Evolutionary conservation across 1,284 basidiomycete genomes (phyloP), one percentile per base, ranked within the genome.

Genomic region (Nidula niveotomentosa): DNA sequence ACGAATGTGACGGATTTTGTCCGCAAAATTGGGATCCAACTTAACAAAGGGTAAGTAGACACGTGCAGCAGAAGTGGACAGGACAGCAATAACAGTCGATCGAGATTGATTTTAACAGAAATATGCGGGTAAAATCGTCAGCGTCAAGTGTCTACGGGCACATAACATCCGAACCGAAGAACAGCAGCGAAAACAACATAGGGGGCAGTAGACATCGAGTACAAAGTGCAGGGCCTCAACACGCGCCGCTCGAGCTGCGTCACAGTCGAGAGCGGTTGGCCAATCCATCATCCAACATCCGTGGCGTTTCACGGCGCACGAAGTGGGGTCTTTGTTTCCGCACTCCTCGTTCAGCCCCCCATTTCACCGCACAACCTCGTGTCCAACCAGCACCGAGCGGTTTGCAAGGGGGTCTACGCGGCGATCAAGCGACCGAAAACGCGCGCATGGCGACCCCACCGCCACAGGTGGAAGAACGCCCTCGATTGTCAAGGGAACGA

Each of bases 321-420:
- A 60, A 60, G 55, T 55, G 63, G 63, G 73, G 68, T 69, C 67
- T 75, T 74, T 72, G 69, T 81, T 82, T 83, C 81, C 84, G 85
- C 88, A 89, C 90, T 91, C 84, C 87, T 91, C 90, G 89, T 88
- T 91, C 90, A 84, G 89, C 89, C 89, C 88, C 90, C 90, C 90
- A 86, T 92, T 92, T 93, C 90, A 92, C 90, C 90, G 76, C 87
- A 77, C 82, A 79, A 75, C 85, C 82, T 79, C 86, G 85, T 84
- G 88, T 83, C 88, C 88, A 88, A 85, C 88, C 85, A 79, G 50
- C 74, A 76, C 82, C 79, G 81, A 75, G 79, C 81, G 79, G 74
- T n/a, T 74, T 81, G 79, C 75, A 80, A 79, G 76, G 77, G 71
- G 67, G 80, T 76, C 78, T 72, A 77, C 82, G 85, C 89, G 86